Evolutionary conservation across 371 early-diverging fungal genomes (phyloP).

Genomic region (Actinomortierella wolfii): DNA sequence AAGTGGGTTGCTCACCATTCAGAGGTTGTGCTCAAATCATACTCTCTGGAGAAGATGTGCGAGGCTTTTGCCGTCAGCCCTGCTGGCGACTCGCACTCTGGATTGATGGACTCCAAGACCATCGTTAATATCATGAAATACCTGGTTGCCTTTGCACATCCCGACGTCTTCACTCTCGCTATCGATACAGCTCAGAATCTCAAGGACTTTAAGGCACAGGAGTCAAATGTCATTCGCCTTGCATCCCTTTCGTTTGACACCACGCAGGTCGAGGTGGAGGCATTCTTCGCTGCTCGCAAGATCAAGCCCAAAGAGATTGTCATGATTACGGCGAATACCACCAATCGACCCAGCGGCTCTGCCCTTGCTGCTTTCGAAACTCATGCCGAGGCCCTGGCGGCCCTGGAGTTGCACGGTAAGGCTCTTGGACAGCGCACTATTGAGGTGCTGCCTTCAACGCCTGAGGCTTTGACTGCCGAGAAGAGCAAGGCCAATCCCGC

Average conservation of each 20-base stretch:
- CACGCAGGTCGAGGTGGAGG: slow-evolving; percentile 68
- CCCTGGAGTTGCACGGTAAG: slow-evolving; percentile 68
- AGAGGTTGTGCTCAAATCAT: slow-evolving; percentile 56
- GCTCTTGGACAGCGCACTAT: slow-evolving; percentile 69
- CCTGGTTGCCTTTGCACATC: slow-evolving; percentile 55
- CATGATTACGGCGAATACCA: slow-evolving; percentile 16
- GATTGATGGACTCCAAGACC: slow-evolving; percentile 64
- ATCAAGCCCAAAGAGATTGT: slow-evolving; percentile 57
- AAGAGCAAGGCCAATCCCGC: slow-evolving; percentile 15
- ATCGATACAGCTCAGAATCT: slow-evolving; percentile 68
- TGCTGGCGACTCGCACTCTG: slow-evolving; percentile 59
- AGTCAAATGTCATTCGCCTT: slow-evolving; percentile 70
- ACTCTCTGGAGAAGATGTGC: slow-evolving; percentile 69
- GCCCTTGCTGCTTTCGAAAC: slow-evolving; percentile 62
- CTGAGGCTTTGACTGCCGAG: slow-evolving; percentile 28
- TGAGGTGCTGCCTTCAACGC: slow-evolving; percentile 62
- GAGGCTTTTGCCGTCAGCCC: slow-evolving; percentile 56
- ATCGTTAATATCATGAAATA: slow-evolving; percentile 64
- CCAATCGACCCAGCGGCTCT: slow-evolving; percentile 54
- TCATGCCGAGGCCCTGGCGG: slow-evolving; percentile 67
- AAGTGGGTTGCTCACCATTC: slow-evolving; percentile 71
- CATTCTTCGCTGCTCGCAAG: slow-evolving; percentile 66
- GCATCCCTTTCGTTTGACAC: slow-evolving; percentile 65
- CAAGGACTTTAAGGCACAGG: slow-evolving; percentile 68
- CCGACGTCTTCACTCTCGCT: slow-evolving; percentile 69